Base-by-base conservation (phyloP, 2,329 filamentous ascomycete species). In the Chrysoporthe cubensis region DNA sequence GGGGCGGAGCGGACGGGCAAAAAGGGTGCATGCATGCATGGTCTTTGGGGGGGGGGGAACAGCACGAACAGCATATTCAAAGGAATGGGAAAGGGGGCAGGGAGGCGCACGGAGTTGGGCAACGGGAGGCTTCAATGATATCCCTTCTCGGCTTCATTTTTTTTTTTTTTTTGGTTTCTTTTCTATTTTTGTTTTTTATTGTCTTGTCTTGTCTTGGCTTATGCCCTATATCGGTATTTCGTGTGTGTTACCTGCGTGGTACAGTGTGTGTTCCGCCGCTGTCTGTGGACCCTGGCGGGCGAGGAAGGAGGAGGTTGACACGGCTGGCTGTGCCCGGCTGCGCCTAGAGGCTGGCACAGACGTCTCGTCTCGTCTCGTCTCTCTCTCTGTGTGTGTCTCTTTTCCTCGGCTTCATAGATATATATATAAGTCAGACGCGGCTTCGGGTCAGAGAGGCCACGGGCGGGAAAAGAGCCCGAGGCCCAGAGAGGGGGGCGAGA, bases 51-150 rank as follows among this genome's bases (percentile, higher is more conserved):
- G 2, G 26, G 26, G 26, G 26, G 26, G 26, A n/a, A 26, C 26
- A 26, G 26, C 26, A 26, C 26, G n/a, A 43, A 56, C 8, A 56
- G 62, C 62, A 64, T 56, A 64, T 57, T 37, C 52, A 21, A 16
- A 18, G 40, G 0, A 26, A 26, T 2, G 4, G 50, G 34, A 63
- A 34, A 26, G 43, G 48, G 21, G 50, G 21, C 52, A 50, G 59
- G 62, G 57, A 68, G 66, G 66, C 66, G 66, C 43, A 65, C 7
- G 46, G 66, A 65, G 62, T 66, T 68, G 44, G n/a, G 48, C 26
- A 26, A 48, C 13, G 32, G 43, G 57, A 42, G 18, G 3, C 43
- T 61, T 26, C 46, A 66, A 61, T 44, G 66, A 68, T 68, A 68
- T 68, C 62, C 62, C 62, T 56, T 46, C 56, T 65, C 48, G 54